Evolutionary conservation across 306 rosid species (phyloP).

Genomic region (Biancaea sappan): DNA sequence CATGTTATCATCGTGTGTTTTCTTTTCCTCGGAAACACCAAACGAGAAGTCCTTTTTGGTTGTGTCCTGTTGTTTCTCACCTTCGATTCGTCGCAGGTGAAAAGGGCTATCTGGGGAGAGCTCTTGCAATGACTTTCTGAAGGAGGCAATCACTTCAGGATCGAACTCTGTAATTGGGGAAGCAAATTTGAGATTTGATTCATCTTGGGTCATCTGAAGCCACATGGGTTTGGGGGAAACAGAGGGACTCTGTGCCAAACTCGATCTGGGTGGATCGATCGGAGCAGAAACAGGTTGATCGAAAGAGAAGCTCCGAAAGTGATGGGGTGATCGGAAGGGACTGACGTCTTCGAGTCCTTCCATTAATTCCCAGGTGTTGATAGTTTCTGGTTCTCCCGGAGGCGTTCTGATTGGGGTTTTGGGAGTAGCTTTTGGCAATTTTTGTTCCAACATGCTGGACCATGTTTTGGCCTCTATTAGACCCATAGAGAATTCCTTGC

Average conservation of each 20-base stretch:
- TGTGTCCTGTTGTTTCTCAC: background rate
- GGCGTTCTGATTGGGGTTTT: slow-evolving; percentile 69
- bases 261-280: slow-evolving; percentile 42
- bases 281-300: slow-evolving; percentile 35
- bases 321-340: slow-evolving; percentile 68
- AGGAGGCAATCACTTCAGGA: slow-evolving; percentile 50
- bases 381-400: slow-evolving; percentile 85
- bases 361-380: slow-evolving; percentile 90
- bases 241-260: slow-evolving; percentile 29
- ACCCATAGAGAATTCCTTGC: slow-evolving; percentile 52
- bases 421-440: slow-evolving; percentile 54
- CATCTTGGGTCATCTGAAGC: slow-evolving; percentile 36
- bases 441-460: slow-evolving; percentile 72
- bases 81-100: background rate
- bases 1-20: background rate
- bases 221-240: slow-evolving; percentile 47
- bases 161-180: slow-evolving; percentile 47
- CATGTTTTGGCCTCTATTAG: slow-evolving; percentile 73
- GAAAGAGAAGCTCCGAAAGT: slow-evolving; percentile 67
- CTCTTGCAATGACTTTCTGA: slow-evolving; percentile 56
- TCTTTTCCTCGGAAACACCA: slow-evolving; percentile 29
- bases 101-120: background rate
- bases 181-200: slow-evolving; percentile 29
- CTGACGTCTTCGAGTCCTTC: slow-evolving; percentile 88
- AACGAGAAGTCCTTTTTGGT: slow-evolving; percentile 14